Evolutionary conservation across 257 asterid species (phyloP), one percentile per base, ranked within the genome.

Genomic region (Forsythia viridissima): DNA sequence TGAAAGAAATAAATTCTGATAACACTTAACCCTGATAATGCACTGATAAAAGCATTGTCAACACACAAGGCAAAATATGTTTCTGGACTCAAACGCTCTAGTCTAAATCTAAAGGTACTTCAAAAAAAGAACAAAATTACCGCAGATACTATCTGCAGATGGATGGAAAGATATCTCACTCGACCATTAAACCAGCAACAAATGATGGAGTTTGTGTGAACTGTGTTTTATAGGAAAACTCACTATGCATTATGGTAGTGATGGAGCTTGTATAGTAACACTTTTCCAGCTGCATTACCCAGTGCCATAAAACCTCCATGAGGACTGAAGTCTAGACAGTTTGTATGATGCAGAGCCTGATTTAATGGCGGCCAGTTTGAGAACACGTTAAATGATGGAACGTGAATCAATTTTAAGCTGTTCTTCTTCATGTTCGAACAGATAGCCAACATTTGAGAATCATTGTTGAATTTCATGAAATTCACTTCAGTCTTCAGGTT

Each of bases 211-310:
- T 30, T 30, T 30, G 34, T 30, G 15, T 10, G 10, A 13, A 0
- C n/a, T 11, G 18, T 51, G 5, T 51, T 51, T n/a, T 57, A 18
- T 7, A 5, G 10, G 3, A 57, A 12, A 42, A n/a, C 73, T 72
- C 36, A 75, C 85, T 87, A 93, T 0, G 97, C 97, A 78, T 88
- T 90, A 82, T 89, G 86, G 82, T 92, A 92, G 79, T 95, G 97
- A 85, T 95, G 97, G 86, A 95, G 87, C 90, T 93, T 93, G 89
- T 92, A 95, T 70, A 92, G 68, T 76, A 92, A 40, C 59, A 93
- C 97, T 44, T 90, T 91, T 6, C 99, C 99, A 15, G 87, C 89
- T 78, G 99, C 94, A 83, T 95, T 91, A 16, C 97, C 98, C 86
- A 88, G 61, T 0, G 96, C 93, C 97, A 95, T 90, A 68, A 91